Evolutionary conservation across 73 alveolate species (phyloP).

Genomic region (Paraurostyla sp.): DNA sequence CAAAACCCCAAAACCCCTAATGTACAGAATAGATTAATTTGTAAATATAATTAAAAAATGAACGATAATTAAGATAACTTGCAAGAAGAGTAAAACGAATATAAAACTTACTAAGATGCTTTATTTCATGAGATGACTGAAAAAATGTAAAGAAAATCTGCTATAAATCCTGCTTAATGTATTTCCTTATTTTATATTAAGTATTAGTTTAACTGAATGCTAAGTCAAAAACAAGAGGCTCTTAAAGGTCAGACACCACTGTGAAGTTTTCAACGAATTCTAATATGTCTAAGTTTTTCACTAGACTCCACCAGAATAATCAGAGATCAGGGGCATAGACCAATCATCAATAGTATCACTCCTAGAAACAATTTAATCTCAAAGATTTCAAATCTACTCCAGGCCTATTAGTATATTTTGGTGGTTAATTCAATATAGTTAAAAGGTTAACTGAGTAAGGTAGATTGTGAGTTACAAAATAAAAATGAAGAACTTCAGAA

Average conservation of each 20-base stretch:
- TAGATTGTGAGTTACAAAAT: background rate
- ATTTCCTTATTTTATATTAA: background rate
- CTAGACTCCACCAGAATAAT: background rate
- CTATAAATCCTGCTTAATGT: background rate
- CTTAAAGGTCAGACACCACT: background rate
- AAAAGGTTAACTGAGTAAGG: background rate
- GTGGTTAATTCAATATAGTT: background rate
- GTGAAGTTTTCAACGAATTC: background rate
- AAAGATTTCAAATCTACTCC: too few species aligned
- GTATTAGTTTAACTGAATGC: background rate
- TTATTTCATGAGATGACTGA: constrained; percentile 28
- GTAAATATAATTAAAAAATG: too few species aligned
- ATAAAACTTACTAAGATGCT: background rate
- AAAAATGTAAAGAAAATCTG: background rate
- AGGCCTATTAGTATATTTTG: too few species aligned
- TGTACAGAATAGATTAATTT: too few species aligned
- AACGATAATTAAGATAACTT: too few species aligned
- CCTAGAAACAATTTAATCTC: too few species aligned
- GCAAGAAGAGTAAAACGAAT: too few species aligned
- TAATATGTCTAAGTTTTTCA: background rate
- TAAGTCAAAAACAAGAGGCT: background rate
- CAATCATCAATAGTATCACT: background rate
- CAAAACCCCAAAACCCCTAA: too few species aligned
- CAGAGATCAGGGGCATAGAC: background rate
- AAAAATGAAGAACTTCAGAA: background rate